Evolutionary conservation across 176 grass and related monocot genomes (phyloP).

Genomic region (Carex scoparia): DNA sequence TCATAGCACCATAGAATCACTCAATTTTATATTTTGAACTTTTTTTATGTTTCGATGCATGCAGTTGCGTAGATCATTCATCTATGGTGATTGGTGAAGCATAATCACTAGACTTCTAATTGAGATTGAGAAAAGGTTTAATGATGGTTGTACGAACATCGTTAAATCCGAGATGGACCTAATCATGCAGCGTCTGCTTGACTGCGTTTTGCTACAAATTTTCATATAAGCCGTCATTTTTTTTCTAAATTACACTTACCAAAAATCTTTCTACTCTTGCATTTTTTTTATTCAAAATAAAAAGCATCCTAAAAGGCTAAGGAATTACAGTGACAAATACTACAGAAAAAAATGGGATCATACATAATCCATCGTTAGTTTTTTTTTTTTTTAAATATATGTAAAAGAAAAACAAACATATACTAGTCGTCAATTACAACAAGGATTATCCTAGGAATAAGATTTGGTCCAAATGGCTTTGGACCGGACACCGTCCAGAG

Average conservation of each 20-base stretch:
- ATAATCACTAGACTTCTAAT: neutral
- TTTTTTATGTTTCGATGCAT: neutral
- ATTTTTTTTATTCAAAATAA: neutral
- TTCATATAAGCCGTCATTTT: neutral
- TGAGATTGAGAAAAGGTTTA: slow-evolving; percentile 19
- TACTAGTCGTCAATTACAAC: no score
- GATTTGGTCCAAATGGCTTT: no score
- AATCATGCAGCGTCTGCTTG: neutral
- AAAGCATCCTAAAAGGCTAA: no score
- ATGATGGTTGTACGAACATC: slow-evolving; percentile 17
- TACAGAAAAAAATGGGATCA: no score
- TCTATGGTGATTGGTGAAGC: neutral
- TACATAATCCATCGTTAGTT: no score
- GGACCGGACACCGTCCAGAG: no score
- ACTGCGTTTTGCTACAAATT: neutral
- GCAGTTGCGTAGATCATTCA: neutral
- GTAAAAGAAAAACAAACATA: no score
- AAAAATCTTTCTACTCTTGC: neutral
- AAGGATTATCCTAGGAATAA: no score
- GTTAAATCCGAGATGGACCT: slow-evolving; percentile 16
- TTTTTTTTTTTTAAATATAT: no score
- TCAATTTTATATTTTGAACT: neutral
- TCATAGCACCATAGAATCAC: no score
- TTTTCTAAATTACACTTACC: neutral
- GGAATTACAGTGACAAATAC: no score